A percentile compares a stretch with the other conserved stretches of the same genome.
Evolutionary conservation across 805 yeast genomes (phyloP).

Genomic region (Nakazawaea populi): DNA sequence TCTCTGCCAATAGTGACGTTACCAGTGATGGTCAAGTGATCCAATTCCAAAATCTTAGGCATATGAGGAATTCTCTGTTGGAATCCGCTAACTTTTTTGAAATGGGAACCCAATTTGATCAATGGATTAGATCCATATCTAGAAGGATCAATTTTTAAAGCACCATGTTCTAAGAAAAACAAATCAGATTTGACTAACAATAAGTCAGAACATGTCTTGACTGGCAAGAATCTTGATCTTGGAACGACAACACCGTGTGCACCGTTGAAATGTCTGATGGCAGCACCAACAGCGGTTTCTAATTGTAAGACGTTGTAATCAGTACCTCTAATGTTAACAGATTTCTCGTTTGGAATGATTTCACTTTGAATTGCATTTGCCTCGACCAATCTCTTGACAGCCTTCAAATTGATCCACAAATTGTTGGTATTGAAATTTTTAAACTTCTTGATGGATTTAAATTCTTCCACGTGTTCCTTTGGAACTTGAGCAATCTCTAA

Average conservation of each 20-base stretch:
- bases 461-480: slow-evolving; percentile 96
- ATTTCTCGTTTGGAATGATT: slow-evolving; percentile 91
- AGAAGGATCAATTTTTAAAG: slow-evolving; percentile 73
- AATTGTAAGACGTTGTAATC: slow-evolving; percentile 88
- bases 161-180: slow-evolving; percentile 87
- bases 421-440: slow-evolving; percentile 98
- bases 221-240: slow-evolving; percentile 96
- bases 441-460: slow-evolving; percentile 95
- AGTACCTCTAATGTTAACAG: slow-evolving; percentile 68
- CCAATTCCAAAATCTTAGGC: slow-evolving; percentile 94
- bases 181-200: slow-evolving; percentile 92
- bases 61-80: slow-evolving; percentile 87
- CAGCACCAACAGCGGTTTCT: slow-evolving; percentile 99
- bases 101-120: slow-evolving; percentile 93
- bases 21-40: slow-evolving; percentile 96
- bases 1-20: slow-evolving; percentile 87
- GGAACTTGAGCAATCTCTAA: slow-evolving; percentile 98
- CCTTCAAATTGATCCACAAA: slow-evolving; percentile 93
- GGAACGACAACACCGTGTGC: slow-evolving; percentile 99
- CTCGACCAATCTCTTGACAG: slow-evolving; percentile 89
- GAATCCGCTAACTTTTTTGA: slow-evolving; percentile 91
- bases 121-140: slow-evolving; percentile 92
- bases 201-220: slow-evolving; percentile 94
- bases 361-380: slow-evolving; percentile 78
- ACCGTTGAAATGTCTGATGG: slow-evolving; percentile 89